Conservation (phyloP, 768 basidiomycete genomes). For the Aureoboletus auriporus region DNA sequence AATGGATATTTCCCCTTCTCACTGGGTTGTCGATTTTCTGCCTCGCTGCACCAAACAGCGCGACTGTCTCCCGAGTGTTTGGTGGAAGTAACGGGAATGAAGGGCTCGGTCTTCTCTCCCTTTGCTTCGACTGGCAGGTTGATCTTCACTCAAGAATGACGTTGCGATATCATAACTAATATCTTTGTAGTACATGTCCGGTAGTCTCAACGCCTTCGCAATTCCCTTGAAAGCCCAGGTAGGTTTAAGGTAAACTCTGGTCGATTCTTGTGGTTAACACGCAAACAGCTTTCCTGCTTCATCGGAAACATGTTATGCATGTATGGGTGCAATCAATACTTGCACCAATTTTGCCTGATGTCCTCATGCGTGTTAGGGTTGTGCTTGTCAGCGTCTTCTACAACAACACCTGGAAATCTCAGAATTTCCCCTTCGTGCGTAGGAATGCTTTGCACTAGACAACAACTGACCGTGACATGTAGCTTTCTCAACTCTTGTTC, state of each 20-base stretch:
- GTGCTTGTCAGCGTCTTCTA: conserved; percentile 38
- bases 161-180: not conserved
- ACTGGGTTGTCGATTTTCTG: conserved; percentile 63
- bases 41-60: conserved; percentile 46
- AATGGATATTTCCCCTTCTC: conserved; percentile 50
- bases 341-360: not conserved
- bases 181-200: conserved; percentile 16
- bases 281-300: too few species aligned
- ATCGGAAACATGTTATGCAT: too few species aligned
- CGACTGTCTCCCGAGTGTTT: conserved; percentile 52
- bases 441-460: conserved; percentile 8
- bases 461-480: conserved; percentile 7
- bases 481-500: conserved; percentile 46
- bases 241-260: not conserved
- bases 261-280: too few species aligned
- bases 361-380: conserved; percentile 14
- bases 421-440: conserved; percentile 54
- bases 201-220: conserved; percentile 40
- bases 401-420: conserved; percentile 52
- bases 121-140: conserved; percentile 60
- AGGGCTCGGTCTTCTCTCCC: conserved; percentile 54
- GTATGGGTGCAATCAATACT: too few species aligned
- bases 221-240: conserved; percentile 52
- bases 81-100: conserved; percentile 63
- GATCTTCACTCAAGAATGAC: conserved; percentile 20